Evolutionary conservation across 768 basidiomycete species (phyloP), one percentile per base, ranked within the genome.

Genomic region (Panaeolus papilionaceus): DNA sequence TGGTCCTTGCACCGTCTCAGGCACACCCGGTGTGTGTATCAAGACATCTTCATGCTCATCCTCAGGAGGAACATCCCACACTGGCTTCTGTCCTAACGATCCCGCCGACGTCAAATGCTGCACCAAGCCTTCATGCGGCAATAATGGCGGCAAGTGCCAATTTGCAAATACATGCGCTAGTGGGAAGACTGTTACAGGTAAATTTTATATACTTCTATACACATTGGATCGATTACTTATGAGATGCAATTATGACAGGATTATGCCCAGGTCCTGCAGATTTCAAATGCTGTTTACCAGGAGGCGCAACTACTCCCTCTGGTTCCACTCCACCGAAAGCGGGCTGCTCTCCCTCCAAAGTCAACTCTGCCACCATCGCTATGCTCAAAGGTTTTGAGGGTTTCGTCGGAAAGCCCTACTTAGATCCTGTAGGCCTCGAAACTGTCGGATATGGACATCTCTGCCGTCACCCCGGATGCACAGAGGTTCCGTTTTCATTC

Each of bases 361-460:
- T 77, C 61, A 77, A 77, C 66, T 54, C 69, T 28, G 75, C 75
- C 12, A 76, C 76, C 7, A 45, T 76, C 62, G 67, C 54, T 58
- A 67, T 75, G 23, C 75, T 77, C 63, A 76, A 77, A 62, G 9
- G 67, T 12, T 76, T 71, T 40, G 76, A 77, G 70, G 76, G 77
- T 47, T 78, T 78, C 64, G 77, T 78, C 9, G n/a, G 73, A 23
- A 63, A 64, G n/a, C 77, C 77, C 11, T 69, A 70, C 28, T 77
- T 76, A 0, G 77, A 78, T 67, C 77, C 77, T 39, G 73, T 77
- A 18, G 76, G 75, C n/a, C 74, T 78, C 38, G 75, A 75, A 14
- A 78, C 76, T n/a, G 77, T 78, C 49, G 77, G 77, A 11, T 78
- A 73, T 66, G 76, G 76, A 11, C 77, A 78, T 49, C 70, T 74